Base-by-base conservation (phyloP, 805 yeast species). In the Lipomyces kockii region DNA sequence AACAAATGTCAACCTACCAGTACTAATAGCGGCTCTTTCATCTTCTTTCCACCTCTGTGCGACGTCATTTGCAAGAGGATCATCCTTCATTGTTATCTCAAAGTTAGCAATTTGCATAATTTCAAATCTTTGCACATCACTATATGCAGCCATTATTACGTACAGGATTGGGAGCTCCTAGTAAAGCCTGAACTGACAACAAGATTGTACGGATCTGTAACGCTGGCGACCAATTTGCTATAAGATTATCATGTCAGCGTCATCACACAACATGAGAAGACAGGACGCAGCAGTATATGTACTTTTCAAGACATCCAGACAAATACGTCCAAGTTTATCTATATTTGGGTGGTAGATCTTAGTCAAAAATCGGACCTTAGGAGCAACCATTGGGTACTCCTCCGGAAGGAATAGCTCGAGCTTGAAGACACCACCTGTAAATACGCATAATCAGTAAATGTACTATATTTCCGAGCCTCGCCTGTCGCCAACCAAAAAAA, bases 291-390 rank as follows among this genome's bases (percentile, higher is more conserved):
- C 17, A 14, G 25, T 2, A 27, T 8, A n/a, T 79, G 27, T 66
- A 79, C 80, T 85, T 80, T 94, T 95, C 77, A 95, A 83, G 54
- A 95, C 98, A 77, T 95, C 98, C 61, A 95, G 84, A 80, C 99
- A 95, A 74, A 95, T 94, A 71, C 99, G 84, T 8, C 99, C 99
- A 71, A 95, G 83, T 77, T 95, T 86, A 77, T 95, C 99, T 73
- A 95, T 95, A 78, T 95, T 95, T 55, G 97, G 99, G 76, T 95
- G 99, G 78, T 95, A 95, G 34, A 95, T 93, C 78, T 89, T 91
- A 37, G 99, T 95, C 70, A 95, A 80, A 74, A 95, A 95, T 66
- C 99, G 85, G 63, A 95, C 96, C 77, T 92, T 93, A 61, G 99
- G 99, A 0, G 99, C 97, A 75, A 71, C 70, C 74, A 71, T 90